A percentile compares a stretch with the other conserved stretches of the same genome.
Evolutionary conservation across 805 yeast genomes (phyloP).

Genomic region (Crinitomyces ghanaensis): DNA sequence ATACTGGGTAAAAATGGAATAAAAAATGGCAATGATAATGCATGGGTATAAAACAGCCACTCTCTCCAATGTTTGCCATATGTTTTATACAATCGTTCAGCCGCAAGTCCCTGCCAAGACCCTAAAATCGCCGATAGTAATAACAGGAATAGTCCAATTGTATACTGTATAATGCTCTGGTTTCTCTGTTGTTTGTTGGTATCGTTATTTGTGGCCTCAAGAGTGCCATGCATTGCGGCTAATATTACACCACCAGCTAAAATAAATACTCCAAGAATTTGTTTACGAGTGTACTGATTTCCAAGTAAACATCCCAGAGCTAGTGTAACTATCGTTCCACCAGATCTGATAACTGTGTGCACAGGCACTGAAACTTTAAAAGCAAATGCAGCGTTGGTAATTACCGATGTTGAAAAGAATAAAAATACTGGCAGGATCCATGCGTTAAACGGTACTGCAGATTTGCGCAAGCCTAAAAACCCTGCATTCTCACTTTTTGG

Average conservation of each 20-base stretch:
- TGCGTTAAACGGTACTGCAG: slow-evolving; percentile 22
- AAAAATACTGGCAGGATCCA: slow-evolving; percentile 39
- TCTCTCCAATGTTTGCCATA: slow-evolving; percentile 59
- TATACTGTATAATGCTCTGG: slow-evolving; percentile 16
- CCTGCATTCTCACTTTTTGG: slow-evolving; percentile 20
- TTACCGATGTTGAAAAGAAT: slow-evolving; percentile 39
- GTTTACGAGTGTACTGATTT: slow-evolving; percentile 35
- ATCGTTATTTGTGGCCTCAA: slow-evolving; percentile 8
- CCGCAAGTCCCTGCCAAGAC: slow-evolving; percentile 47
- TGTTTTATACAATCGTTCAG: slow-evolving; percentile 36
- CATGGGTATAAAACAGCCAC: slow-evolving; percentile 48
- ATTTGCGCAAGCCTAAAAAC: slow-evolving; percentile 22
- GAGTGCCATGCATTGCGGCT: slow-evolving; percentile 22
- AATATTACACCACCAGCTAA: slow-evolving; percentile 46
- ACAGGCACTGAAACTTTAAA: slow-evolving; percentile 52
- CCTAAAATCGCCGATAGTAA: slow-evolving; percentile 38
- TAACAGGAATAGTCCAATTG: slow-evolving; percentile 33
- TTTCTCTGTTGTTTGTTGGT: slow-evolving; percentile 2
- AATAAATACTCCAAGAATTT: slow-evolving; percentile 39
- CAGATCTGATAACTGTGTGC: slow-evolving; percentile 55
- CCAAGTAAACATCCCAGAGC: slow-evolving; percentile 39
- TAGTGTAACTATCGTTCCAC: slow-evolving; percentile 54
- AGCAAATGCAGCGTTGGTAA: slow-evolving; percentile 48
- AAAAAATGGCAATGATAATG: slow-evolving; percentile 45
- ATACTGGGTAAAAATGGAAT: slow-evolving; percentile 28